Evolutionary conservation across 306 rosid species (phyloP).

Genomic region (Sindora glabra): DNA sequence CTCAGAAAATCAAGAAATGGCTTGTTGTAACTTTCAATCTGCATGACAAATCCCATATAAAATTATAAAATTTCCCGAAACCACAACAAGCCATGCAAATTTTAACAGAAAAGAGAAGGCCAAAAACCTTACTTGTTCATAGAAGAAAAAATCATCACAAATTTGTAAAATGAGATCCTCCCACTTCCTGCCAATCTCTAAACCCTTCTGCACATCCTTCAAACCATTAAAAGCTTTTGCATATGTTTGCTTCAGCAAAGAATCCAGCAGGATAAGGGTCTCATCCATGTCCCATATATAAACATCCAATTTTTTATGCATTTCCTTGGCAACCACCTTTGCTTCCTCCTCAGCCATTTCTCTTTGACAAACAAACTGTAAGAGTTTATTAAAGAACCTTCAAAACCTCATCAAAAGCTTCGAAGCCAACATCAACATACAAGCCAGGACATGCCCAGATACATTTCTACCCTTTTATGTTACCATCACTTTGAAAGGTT

Average conservation of each 20-base stretch:
- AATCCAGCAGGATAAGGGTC: slow-evolving; percentile 81
- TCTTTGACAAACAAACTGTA: background rate
- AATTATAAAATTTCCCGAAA: slow-evolving; percentile 10
- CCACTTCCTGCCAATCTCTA: slow-evolving; percentile 77
- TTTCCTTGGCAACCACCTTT: slow-evolving; percentile 16
- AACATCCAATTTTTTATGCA: slow-evolving; percentile 43
- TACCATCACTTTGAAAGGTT: background rate
- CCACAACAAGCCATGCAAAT: background rate
- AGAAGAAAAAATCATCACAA: slow-evolving; percentile 77
- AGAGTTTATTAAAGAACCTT: background rate
- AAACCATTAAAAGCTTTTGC: slow-evolving; percentile 57
- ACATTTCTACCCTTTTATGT: background rate
- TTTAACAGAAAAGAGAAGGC: slow-evolving; percentile 12
- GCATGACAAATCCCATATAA: slow-evolving; percentile 26
- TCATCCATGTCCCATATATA: slow-evolving; percentile 96
- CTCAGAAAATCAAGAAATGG: slow-evolving; percentile 61
- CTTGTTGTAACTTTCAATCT: slow-evolving; percentile 75
- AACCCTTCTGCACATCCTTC: slow-evolving; percentile 69
- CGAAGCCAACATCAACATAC: background rate
- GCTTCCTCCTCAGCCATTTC: slow-evolving; percentile 41
- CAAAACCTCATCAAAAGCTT: slow-evolving; percentile 3
- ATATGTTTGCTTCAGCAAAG: slow-evolving; percentile 68
- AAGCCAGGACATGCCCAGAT: no score
- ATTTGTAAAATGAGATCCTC: slow-evolving; percentile 72
- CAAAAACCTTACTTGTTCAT: slow-evolving; percentile 57